A percentile compares a stretch with the other conserved stretches of the same genome.
Evolutionary conservation across 345 rosid species (phyloP).

Genomic region (Crucihimalaya himalaica): DNA sequence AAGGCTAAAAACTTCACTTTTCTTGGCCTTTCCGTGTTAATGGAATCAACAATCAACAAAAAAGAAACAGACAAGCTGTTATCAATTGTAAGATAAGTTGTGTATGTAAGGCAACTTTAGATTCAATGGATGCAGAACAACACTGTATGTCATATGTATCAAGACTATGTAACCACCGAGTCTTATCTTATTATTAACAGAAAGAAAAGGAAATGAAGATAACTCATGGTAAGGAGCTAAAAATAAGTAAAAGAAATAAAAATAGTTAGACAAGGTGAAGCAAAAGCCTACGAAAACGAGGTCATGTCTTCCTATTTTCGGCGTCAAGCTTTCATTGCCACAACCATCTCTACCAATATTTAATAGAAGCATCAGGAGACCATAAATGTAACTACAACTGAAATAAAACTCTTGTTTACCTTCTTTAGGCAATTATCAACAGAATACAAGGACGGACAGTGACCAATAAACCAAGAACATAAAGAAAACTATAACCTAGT

Average conservation of each 20-base stretch:
- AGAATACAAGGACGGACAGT: conserved; percentile 32
- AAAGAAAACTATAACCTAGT: conserved; percentile 4
- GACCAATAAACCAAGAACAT: conserved; percentile 21
- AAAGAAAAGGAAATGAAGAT: conserved; percentile 23
- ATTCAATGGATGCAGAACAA: conserved; percentile 24
- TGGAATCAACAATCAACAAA: conserved; percentile 31
- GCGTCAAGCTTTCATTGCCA: conserved; percentile 20
- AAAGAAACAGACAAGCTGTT: conserved; percentile 35
- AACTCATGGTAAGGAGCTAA: conserved; percentile 21
- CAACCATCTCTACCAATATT: conserved; percentile 20
- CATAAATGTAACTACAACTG: conserved; percentile 11
- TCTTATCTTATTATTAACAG: conserved; percentile 22
- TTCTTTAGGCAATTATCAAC: conserved; percentile 35
- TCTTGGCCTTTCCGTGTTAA: conserved; percentile 24
- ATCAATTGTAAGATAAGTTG: conserved; percentile 24
- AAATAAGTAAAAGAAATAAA: conserved; percentile 24
- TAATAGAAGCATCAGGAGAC: neutral
- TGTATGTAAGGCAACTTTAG: conserved; percentile 32
- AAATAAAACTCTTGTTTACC: conserved; percentile 28
- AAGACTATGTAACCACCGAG: conserved; percentile 29
- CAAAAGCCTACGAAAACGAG: conserved; percentile 21
- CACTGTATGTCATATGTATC: conserved; percentile 9
- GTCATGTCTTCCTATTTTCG: conserved; percentile 25
- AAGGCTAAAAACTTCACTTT: conserved; percentile 17
- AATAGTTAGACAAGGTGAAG: conserved; percentile 32